Base-by-base conservation (phyloP, 1,284 basidiomycete species). In the Ganoderma lingzhi region DNA sequence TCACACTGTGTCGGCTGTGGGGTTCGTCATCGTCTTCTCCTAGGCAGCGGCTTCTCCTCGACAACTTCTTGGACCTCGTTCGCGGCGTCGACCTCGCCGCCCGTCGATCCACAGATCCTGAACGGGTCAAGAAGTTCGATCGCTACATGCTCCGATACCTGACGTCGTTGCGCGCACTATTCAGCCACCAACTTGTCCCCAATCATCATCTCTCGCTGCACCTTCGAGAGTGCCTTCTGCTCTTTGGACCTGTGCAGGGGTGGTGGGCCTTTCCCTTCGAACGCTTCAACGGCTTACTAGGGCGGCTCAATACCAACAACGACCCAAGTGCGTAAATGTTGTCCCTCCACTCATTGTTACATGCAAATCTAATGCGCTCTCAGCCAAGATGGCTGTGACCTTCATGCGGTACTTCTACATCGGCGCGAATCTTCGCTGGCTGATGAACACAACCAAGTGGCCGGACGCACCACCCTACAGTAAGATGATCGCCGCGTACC, bases 201-300 rank as follows among this genome's bases (percentile, higher is more conserved):
- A 81, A 84, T 63, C 83, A 84, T 28, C 84, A 85, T 69, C 70
- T 82, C 6, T 68, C 80, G 10, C 71, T 83, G 6, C 83, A 84
- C 65, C 78, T 80, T 6, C 45, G 63, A 70, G 71, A 0, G 64
- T 73, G 76, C 28, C 67, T 84, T 1, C 41, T 66, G 6, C 45
- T 72, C 1, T 83, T 80, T 71, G 82, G 83, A 0, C 82, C 82
- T 2, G 75, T 76, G 1, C 80, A 81, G 65, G 73, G 77, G 0
- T 83, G 80, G 80, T 70, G 68, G 65, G 45, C 58, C 0, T 70
- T 59, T 28, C 68, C 68, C 1, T 70, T 70, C 37, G 74, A 75
- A 41, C 65, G 73, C 5, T 73, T 69, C 39, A 76, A 74, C 37
- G 69, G 71, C 5, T 23, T 74, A 2, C 28, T 74, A 1, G 62